Evolutionary conservation across 331 rosid genomes (phyloP), one percentile per base, ranked within the genome.

Genomic region (Malus hybrid): DNA sequence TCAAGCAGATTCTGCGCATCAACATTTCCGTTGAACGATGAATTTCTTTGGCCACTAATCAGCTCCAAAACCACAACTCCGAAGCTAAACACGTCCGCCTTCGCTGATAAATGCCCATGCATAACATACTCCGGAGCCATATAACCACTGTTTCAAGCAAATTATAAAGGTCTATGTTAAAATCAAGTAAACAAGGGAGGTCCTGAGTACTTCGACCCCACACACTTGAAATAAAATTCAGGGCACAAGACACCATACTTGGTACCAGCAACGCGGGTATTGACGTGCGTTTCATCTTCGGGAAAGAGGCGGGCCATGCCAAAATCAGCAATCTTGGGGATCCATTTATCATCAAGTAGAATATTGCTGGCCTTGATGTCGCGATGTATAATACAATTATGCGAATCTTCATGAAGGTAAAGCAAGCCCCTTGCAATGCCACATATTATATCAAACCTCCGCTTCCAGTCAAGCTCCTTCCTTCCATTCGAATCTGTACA

Each of bases 221-320:
- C 29, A 18, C 28, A 16, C 18, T 4, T 13, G 6, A 10, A 28
- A 6, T 7, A 53, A 30, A 10, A 11, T 3, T 4, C 10, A 63
- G 29, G 18, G 71, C 30, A 73, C 64, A 55, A 16, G 63, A 50
- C 18, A 60, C 66, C 88, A 70, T 87, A 93, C 98, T 93, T 89
- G 82, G 98, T 93, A 34, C 98, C 97, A 20, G 93, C 96, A 68
- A 93, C 93, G 16, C 97, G 96, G 66, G 98, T 93, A 66, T 91
- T 81, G 79, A 91, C 91, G 9, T 89, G 97, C 2, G 96, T 89
- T 84, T 93, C 86, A 71, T 93, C 93, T 80, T 89, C 93, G 0
- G 98, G 98, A 76, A 91, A 93, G 86, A 93, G 97, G 10, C 96
- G 97, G 3, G 98, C 98, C 88, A 93, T 82, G 44, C 98, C 98